Evolutionary conservation across 257 asterid species (phyloP).

Genomic region (Fraxinus excelsior): DNA sequence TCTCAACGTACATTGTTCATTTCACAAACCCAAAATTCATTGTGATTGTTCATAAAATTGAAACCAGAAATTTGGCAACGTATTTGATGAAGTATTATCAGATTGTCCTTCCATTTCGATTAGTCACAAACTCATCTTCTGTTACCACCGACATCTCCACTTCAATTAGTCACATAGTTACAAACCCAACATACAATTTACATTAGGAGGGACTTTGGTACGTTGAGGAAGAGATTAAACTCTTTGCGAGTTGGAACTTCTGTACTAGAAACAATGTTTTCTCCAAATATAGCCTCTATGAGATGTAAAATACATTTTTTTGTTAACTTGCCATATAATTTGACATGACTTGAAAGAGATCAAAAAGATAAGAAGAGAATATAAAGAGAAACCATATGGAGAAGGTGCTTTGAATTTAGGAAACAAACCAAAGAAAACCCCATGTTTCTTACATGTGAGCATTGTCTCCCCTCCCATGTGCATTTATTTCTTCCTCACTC

Average conservation of each 20-base stretch:
- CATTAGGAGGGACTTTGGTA: no score
- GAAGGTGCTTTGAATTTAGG: conserved; percentile 25
- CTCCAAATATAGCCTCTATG: no score
- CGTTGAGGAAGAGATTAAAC: no score
- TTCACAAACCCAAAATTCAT: neutral
- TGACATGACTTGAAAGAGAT: neutral
- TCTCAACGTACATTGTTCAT: neutral
- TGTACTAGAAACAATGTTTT: no score
- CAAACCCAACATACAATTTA: no score
- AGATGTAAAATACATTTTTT: neutral
- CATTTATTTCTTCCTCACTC: conserved; percentile 18
- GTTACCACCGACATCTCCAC: no score
- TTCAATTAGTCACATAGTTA: no score
- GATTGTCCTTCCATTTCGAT: no score
- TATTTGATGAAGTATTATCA: no score
- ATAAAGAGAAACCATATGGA: neutral
- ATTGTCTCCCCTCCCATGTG: conserved; percentile 41
- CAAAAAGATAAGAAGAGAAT: neutral
- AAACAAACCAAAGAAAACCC: conserved; percentile 28
- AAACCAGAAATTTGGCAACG: no score
- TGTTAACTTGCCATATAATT: neutral
- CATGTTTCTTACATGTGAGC: conserved; percentile 41
- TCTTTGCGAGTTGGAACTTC: no score
- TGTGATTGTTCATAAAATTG: neutral
- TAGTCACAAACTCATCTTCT: no score